A percentile compares a stretch with the other conserved stretches of the same genome.
Conservation (phyloP, 139 green algal species). For the Astrephomene gubernaculifera region DNA sequence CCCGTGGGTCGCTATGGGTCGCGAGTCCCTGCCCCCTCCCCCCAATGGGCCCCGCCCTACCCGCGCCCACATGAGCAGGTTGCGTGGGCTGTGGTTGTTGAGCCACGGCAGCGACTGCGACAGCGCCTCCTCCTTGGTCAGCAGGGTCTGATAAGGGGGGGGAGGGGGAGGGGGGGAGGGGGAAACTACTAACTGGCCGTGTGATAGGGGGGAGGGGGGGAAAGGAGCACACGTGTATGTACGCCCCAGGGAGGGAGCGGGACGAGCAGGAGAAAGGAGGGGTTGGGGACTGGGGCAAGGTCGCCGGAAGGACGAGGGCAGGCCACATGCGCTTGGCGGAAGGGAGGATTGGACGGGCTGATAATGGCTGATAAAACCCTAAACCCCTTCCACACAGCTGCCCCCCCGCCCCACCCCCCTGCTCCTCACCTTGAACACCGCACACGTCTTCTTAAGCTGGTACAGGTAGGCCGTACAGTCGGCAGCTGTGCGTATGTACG, state of each 20-base stretch:
- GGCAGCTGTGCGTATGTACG: no score
- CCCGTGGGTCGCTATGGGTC: not conserved
- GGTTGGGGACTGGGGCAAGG: no score
- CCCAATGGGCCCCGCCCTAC: not conserved
- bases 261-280: no score
- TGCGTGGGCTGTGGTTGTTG: slow-evolving; percentile 6
- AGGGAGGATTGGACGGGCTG: no score
- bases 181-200: not conserved
- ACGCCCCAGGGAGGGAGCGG: no score
- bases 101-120: slow-evolving; percentile 15
- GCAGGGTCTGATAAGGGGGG: not conserved
- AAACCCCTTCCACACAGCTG: no score
- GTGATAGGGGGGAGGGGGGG: not conserved
- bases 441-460: not conserved
- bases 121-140: slow-evolving; percentile 5
- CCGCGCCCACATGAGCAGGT: slow-evolving; percentile 15
- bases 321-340: no score
- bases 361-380: no score
- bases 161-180: not conserved
- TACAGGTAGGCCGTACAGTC: not conserved
- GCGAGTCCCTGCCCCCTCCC: not conserved
- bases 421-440: not conserved
- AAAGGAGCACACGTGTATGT: not conserved
- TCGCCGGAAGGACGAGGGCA: no score
- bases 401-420: no score